Evolutionary conservation across 257 asterid genomes (phyloP), one percentile per base, ranked within the genome.

Genomic region (Coffea canephora): DNA sequence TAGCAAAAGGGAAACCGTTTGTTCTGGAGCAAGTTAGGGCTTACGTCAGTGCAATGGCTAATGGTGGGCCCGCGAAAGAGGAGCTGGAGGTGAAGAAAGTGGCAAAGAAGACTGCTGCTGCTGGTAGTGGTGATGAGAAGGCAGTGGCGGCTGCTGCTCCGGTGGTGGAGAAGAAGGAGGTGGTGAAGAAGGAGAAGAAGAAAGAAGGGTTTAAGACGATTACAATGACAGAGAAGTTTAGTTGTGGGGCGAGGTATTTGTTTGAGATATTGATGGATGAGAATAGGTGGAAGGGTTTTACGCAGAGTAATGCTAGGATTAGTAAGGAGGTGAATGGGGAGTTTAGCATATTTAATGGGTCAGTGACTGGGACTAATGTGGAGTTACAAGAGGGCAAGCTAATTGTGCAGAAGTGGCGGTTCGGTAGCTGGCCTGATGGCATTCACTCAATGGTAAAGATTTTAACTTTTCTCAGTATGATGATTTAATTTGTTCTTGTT

Each of bases 371-470:
- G 84, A 89, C 78, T 27, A 95, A 91, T 74, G 77, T 93, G 78
- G 99, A 95, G 89, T 77, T 95, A 90, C 88, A 89, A 79, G 97
- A 90, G 66, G 97, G 94, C 45, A 92, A 89, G 85, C 75, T 92
- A 84, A 94, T 94, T 83, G 94, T 87, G 78, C 98, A 94, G 85
- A 91, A 87, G n/a, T 94, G 98, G 98, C 84, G 98, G 83, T 94
- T 94, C 73, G 98, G 97, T 68, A 94, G 88, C 93, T 94, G 98
- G 98, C 94, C 93, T 64, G 97, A 94, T 81, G 97, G 98, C 54
- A 52, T 94, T 75, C 81, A 84, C 39, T 94, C 98, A 36, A 88
- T 77, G 97, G 99, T 95, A 5, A 7, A 15, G 59, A 3, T 34
- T 73, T 10, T 23, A n/a, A 43, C 65, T 27, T 50, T 48, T 50